Conservation (phyloP, 2,329 filamentous ascomycete species). For the Huntiella bhutanensis region DNA sequence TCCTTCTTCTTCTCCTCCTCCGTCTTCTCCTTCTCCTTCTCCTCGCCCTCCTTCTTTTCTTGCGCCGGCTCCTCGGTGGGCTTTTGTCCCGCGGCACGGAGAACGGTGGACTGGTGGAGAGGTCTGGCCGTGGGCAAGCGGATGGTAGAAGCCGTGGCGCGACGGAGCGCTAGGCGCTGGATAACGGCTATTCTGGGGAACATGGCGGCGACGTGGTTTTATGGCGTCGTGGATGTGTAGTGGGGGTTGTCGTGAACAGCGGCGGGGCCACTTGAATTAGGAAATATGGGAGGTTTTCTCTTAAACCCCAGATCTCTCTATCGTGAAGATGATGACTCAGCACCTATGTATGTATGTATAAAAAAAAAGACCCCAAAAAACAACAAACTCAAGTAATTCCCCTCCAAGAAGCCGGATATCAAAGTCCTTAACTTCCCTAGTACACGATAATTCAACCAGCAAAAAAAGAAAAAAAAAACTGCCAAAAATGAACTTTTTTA, state of each 20-base stretch:
- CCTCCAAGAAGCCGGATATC: neutral
- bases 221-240: neutral
- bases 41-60: conserved; percentile 19
- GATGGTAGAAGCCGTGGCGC: conserved; percentile 19
- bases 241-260: conserved; percentile 1
- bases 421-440: too few species aligned
- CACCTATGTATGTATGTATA: too few species aligned
- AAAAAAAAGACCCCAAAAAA: neutral
- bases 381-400: conserved; percentile 2
- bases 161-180: conserved; percentile 4
- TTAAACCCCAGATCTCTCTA: too few species aligned
- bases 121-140: conserved; percentile 27
- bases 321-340: too few species aligned
- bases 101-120: conserved; percentile 11
- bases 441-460: too few species aligned
- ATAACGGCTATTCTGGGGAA: conserved; percentile 8
- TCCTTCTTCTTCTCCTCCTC: conserved; percentile 10
- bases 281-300: too few species aligned
- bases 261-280: too few species aligned
- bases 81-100: neutral
- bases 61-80: neutral
- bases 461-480: conserved; percentile 5
- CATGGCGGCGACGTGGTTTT: neutral
- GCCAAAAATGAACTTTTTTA: neutral
- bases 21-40: conserved; percentile 19